Evolutionary conservation across 371 early-diverging fungal species (phyloP), one percentile per base, ranked within the genome.

Genomic region (Mucor saturninus): DNA sequence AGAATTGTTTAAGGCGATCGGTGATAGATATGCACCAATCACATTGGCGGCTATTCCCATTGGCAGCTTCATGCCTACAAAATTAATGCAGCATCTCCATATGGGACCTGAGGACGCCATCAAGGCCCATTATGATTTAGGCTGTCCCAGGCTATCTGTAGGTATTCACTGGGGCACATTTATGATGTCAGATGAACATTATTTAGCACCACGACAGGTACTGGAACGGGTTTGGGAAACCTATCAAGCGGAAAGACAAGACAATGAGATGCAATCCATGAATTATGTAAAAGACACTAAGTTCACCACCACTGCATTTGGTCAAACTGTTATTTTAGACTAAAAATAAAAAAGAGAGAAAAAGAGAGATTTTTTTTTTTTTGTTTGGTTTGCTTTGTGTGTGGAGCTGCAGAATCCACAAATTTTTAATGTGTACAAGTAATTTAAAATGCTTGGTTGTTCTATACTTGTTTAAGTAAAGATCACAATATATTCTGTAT

Each of bases 141-240:
- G 72, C 8, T 65, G 67, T 21, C 74, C 75, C 3, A 69, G 67
- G 3, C 28, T 79, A 54, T 81, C 85, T 0, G 67, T 86, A 6
- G 88, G 88, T 28, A 84, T 87, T 30, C 88, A 86, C 59, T 87
- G 88, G 88, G 81, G 75, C 5, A 81, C 81, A 6, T 81, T 81
- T 35, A 76, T 78, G 77, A 81, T 93, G 81, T 88, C 90, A 11
- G 84, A 84, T 61, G 92, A 92, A 68, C 79, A 83, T 57, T 83
- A 86, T 59, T 59, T 84, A 59, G 90, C 88, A 48, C 91, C 92
- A 45, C 86, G 86, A 5, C 52, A 69, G 32, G 62, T 77, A 31
- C 62, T 88, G 45, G 72, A 62, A 11, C 51, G 32, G 15, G 79
- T 67, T 21, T 68, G 79, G 78, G 56, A 59, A 32, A 15, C 52